Evolutionary conservation across 164 flowering plant genomes (phyloP).

Genomic region (Vitis amurensis): DNA sequence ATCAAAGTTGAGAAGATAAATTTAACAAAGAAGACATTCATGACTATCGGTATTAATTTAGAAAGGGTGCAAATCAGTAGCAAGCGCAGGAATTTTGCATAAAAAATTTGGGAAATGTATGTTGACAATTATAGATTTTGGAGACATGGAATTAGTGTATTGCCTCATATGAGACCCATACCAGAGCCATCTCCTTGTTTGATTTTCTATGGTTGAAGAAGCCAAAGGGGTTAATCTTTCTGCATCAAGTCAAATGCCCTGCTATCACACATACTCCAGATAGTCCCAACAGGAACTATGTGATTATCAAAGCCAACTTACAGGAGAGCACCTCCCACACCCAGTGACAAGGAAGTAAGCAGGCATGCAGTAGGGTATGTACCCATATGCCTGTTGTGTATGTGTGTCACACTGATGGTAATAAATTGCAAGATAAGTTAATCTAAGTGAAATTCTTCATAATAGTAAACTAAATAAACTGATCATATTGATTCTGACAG

Average conservation of each 20-base stretch:
- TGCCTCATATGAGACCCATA: too few species aligned
- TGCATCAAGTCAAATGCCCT: neutral
- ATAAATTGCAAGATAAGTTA: neutral
- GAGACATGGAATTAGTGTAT: too few species aligned
- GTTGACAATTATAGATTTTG: too few species aligned
- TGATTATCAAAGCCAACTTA: neutral
- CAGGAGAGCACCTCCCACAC: neutral
- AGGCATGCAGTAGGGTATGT: neutral
- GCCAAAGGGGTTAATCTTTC: neutral
- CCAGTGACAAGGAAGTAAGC: neutral
- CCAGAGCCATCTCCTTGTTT: too few species aligned
- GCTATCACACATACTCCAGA: neutral
- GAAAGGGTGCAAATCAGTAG: too few species aligned
- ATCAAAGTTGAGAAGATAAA: too few species aligned
- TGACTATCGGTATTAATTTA: too few species aligned
- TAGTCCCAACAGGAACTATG: neutral
- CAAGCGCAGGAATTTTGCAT: too few species aligned
- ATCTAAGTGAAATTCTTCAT: neutral
- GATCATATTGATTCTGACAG: neutral
- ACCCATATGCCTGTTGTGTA: neutral
- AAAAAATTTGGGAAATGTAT: too few species aligned
- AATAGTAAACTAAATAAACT: neutral
- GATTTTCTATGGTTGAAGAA: too few species aligned
- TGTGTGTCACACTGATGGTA: slow-evolving; percentile 4
- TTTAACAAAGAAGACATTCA: too few species aligned